Evolutionary conservation across 768 basidiomycete species (phyloP).

Genomic region (Rossbeevera mucosa): DNA sequence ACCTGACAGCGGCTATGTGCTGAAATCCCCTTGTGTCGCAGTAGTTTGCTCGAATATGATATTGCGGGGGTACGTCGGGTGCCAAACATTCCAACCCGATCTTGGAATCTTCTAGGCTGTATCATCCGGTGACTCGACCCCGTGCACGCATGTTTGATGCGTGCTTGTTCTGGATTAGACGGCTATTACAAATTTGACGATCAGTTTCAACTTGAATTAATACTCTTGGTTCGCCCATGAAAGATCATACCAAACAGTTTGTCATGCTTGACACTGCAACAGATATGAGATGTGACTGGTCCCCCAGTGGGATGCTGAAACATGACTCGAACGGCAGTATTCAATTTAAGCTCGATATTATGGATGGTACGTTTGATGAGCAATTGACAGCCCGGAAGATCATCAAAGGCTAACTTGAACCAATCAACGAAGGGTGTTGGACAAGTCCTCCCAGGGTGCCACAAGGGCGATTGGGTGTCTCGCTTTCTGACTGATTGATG

Average conservation of each 20-base stretch:
- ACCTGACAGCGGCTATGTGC: not conserved
- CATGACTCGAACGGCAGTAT: not conserved
- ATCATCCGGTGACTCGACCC: not conserved
- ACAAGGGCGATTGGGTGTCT: not conserved
- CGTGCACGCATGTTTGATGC: not conserved
- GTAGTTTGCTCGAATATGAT: not conserved
- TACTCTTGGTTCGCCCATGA: not conserved
- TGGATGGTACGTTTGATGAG: not conserved
- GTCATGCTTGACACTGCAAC: not conserved
- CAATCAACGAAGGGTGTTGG: not conserved
- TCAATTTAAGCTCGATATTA: not conserved
- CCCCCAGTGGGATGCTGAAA: not conserved
- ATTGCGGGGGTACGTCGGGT: not conserved
- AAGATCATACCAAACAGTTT: no score
- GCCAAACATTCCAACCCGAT: not conserved
- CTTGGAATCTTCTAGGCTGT: not conserved
- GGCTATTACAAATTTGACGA: not conserved
- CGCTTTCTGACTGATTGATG: not conserved
- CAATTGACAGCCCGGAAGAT: not conserved
- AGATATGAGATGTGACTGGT: not conserved
- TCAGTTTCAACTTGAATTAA: conserved; percentile 10
- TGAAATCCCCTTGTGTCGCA: not conserved
- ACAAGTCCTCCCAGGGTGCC: not conserved
- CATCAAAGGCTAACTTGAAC: not conserved
- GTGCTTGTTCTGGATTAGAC: not conserved